Evolutionary conservation across 352 stramenopile species (phyloP), one percentile per base, ranked within the genome.

Genomic region (Pythium plurisporium): DNA sequence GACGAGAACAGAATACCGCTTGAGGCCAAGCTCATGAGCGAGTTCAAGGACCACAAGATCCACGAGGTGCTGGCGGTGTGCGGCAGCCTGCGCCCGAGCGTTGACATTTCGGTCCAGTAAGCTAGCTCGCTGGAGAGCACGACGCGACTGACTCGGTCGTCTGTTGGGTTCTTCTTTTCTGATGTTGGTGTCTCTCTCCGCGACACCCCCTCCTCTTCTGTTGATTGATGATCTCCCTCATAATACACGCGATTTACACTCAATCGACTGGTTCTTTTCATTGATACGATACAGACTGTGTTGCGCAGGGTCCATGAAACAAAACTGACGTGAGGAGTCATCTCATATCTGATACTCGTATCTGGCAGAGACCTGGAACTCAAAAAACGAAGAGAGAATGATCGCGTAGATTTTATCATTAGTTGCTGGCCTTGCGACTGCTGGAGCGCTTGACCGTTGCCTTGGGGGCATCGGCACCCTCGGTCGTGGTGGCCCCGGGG

Each of bases 11-110:
- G 95, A 67, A 84, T 97, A 58, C 63, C 79, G 29, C 70, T 84
- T 47, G 75, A 88, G 56, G 76, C 74, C 48, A 79, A 87, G 67
- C 83, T 98, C 67, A 97, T 99, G 67, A 79, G 68, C 41, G 91
- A 94, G 34, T 98, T 99, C 80, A 86, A 97, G 70, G 90, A 89
- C 59, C 92, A 99, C 90, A 96, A 87, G 72, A 97, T 99, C 62
- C 96, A 99, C 83, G 81, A 93, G n/a, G 95, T 97, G 48, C 87
- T 99, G 33, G 70, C 75, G 51, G 95, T 98, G 57, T 99, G 96
- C 79, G 92, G 87, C 56, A 95, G 96, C 49, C 89, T 99, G 73
- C 87, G 96, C 69, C 96, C 96, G 48, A 88, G 89, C 70, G 96
- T 99, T 44, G 96, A 99, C 77, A 99, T 99, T 45, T 64, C 82